Conservation (phyloP, 1,284 basidiomycete genomes). For the Microbotryum silenes-acaulis region DNA sequence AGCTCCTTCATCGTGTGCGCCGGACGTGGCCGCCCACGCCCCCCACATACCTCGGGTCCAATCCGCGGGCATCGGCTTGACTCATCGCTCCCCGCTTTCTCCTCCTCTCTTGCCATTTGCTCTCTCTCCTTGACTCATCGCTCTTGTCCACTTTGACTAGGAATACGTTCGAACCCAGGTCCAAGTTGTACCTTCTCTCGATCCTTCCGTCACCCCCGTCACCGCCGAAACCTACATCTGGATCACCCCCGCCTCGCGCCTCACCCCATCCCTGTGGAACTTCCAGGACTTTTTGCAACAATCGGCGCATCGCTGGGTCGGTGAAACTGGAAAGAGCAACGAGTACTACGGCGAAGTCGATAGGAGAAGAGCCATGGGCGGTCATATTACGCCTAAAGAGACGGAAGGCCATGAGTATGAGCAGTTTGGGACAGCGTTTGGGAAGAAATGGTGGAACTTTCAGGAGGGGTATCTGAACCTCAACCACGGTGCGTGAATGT, state of each 20-base stretch:
- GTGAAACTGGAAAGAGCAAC: conserved; percentile 36
- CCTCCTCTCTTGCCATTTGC: neutral
- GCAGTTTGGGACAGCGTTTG: conserved; percentile 39
- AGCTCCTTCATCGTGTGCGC: too few relatives aligned
- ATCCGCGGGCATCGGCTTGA: too few relatives aligned
- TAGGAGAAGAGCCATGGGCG: conserved; percentile 39
- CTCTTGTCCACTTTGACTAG: conserved; percentile 42
- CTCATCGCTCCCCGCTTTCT: too few relatives aligned
- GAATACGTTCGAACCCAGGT: conserved; percentile 60
- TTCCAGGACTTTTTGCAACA: conserved; percentile 62
- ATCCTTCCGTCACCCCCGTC: conserved; percentile 34
- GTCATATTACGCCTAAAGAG: conserved; percentile 20
- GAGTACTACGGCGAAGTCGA: conserved; percentile 48
- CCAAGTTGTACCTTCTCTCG: conserved; percentile 47
- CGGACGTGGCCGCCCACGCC: too few relatives aligned
- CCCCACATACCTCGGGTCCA: too few relatives aligned
- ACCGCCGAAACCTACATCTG: conserved; percentile 66
- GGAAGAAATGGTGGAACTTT: conserved; percentile 38
- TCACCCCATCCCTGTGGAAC: conserved; percentile 63
- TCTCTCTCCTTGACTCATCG: neutral
- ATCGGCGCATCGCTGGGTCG: conserved; percentile 66
- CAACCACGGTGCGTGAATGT: conserved; percentile 24
- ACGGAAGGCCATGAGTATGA: conserved; percentile 37
- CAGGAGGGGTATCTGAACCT: conserved; percentile 27
- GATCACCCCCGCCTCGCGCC: conserved; percentile 42